A percentile compares a stretch with the other conserved stretches of the same genome.
Conservation (phyloP, 768 basidiomycete species). For the Exidia glandulosa region DNA sequence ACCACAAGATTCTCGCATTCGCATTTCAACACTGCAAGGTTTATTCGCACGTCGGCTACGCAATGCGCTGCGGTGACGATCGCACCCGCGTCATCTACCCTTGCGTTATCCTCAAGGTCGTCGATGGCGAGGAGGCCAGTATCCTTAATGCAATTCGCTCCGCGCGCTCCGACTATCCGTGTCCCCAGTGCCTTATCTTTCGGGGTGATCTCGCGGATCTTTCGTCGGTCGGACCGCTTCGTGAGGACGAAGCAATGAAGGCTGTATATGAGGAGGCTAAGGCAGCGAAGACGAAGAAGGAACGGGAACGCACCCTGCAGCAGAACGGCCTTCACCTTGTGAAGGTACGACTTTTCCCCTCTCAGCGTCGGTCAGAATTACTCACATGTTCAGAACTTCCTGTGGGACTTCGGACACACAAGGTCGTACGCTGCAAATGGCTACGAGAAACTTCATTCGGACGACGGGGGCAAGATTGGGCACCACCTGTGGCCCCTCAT, state of each 20-base stretch:
- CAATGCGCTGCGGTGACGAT: conserved; percentile 14
- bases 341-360: conserved; percentile 6
- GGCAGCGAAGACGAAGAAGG: conserved; percentile 5
- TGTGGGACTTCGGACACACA: conserved; percentile 17
- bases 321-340: conserved; percentile 14
- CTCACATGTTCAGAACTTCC: conserved; percentile 13
- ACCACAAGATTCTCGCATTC: conserved; percentile 16
- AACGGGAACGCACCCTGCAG: conserved; percentile 13
- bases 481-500: conserved; percentile 16
- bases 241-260: conserved; percentile 13
- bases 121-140: conserved; percentile 21
- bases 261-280: conserved; percentile 8
- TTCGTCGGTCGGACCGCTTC: conserved; percentile 4
- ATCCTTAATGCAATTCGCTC: conserved; percentile 16
- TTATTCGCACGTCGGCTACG: conserved; percentile 15
- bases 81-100: conserved; percentile 15
- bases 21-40: conserved; percentile 13
- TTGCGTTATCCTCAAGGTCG: conserved; percentile 17
- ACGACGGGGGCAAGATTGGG: conserved; percentile 18
- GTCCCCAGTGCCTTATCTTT: conserved; percentile 19
- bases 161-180: conserved; percentile 18
- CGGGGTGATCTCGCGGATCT: conserved; percentile 12
- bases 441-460: conserved; percentile 21
- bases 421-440: conserved; percentile 14
- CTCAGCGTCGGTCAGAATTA: neutral